These are phyloP conservation scores for Nicotiana rustica DNA, from an alignment of 305 asterid species.

Conservation along the genomic window DNA sequence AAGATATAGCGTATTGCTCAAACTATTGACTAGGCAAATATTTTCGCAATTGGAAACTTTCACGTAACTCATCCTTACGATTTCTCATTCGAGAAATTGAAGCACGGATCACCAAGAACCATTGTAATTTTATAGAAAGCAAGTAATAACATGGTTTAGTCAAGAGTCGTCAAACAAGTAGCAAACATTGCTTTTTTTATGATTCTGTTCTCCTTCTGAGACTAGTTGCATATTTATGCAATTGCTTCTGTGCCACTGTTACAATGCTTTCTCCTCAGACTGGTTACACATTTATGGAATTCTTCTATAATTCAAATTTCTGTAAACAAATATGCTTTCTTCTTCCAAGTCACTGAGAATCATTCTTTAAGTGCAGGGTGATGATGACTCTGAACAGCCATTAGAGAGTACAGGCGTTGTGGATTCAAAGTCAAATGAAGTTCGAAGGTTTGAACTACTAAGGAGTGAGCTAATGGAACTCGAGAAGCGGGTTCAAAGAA, in stretches of 20 bases:
- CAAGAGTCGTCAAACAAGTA: constrained; percentile 2
- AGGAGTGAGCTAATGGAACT: constrained; percentile 87
- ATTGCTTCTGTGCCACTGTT: background rate
- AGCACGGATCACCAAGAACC: background rate
- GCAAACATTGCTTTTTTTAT: background rate
- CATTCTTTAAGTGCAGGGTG: constrained; percentile 53
- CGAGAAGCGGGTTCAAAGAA: constrained; percentile 90
- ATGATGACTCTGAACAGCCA: constrained; percentile 54
- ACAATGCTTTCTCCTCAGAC: constrained; percentile 20
- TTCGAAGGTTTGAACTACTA: constrained; percentile 80
- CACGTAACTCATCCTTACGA: background rate
- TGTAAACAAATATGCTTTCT: background rate
- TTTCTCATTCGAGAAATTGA: constrained; percentile 17
- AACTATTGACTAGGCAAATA: constrained; percentile 17
- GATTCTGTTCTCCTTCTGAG: constrained; percentile 22
- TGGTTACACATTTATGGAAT: constrained; percentile 9
- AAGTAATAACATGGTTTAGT: background rate
- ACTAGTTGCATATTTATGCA: constrained; percentile 19
- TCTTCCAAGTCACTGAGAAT: constrained; percentile 21
- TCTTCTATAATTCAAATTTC: constrained; percentile 29
- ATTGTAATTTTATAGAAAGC: constrained; percentile 18
- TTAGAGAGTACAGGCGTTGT: constrained; percentile 45
- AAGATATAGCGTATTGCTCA: constrained; percentile 3
- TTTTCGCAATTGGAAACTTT: background rate
- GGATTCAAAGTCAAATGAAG: constrained; percentile 69